Base-by-base conservation (phyloP, 768 basidiomycete genomes). In the Tricholoma matsutake region DNA sequence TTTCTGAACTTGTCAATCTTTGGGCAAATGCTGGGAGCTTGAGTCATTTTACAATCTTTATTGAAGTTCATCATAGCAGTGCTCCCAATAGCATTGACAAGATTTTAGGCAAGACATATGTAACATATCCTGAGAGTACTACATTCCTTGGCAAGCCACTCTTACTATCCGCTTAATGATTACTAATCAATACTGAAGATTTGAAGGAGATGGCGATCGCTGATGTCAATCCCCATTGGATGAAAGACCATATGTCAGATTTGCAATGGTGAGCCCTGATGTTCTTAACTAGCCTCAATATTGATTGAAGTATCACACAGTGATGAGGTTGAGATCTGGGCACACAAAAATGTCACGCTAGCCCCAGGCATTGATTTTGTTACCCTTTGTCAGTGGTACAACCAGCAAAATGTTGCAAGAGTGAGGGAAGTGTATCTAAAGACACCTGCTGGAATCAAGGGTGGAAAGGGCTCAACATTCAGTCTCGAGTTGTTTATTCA, bases 391-490 rank as follows among this genome's bases (percentile, higher is more conserved):
- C 47, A 49, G 47, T 49, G 47, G 47, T 49, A 49, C 47, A 49
- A 49, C 47, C 47, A 49, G 47, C 47, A 49, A 11, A 49, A 49
- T 49, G 47, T 49, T 25, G 22, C 25, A 28, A 25, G 47, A 28
- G 47, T 6, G 47, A 49, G 14, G 45, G 47, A 49, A 49, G 47
- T 49, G 47, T 49, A 49, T 49, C 47, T 49, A 49, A 49, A 49
- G 47, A 49, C 47, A 28, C 47, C 47, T 49, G 47, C 47, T 49
- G 47, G 47, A 49, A 49, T 49, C 47, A 49, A 49, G 47, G 47
- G 47, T 49, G 47, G 47, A 49, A 49, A 49, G 47, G 47, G 47
- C 47, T 49, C 47, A 49, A 49, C 47, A 49, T 49, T 49, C 47
- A 49, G 47, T 49, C 47, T 49, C 10, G 6, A 49, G 47, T 49